phyloP scores from a whole-genome alignment of 78 protist species.

The Parvularia atlantis region DNA sequence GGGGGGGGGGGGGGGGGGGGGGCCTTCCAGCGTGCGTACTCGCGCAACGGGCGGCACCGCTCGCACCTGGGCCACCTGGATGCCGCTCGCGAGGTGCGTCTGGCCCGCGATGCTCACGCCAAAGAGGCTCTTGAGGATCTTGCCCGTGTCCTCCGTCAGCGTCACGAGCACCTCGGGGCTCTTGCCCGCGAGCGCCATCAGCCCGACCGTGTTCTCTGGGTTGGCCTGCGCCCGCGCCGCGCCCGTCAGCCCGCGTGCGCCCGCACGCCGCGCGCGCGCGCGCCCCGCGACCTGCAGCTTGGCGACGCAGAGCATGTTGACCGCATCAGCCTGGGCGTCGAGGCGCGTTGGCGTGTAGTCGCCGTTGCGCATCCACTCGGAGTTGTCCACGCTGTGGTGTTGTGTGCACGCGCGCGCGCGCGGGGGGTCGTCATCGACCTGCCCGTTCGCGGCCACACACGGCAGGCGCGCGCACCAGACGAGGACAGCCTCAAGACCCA shows the following conservation, averaged over 20 bases:
- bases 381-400: slow-evolving; percentile 53
- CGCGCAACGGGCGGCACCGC: no score
- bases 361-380: slow-evolving; percentile 84
- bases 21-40: no score
- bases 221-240: no score
- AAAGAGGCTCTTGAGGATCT: slow-evolving; percentile 14
- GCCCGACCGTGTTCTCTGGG: slow-evolving; percentile 61
- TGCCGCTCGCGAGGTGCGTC: slow-evolving; percentile 25
- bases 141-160: slow-evolving; percentile 48
- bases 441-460: no score
- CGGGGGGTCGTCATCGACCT: no score
- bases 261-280: background rate
- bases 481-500: no score
- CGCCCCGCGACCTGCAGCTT: no score
- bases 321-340: slow-evolving; percentile 71
- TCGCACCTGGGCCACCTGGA: slow-evolving; percentile 52
- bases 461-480: no score
- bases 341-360: slow-evolving; percentile 71
- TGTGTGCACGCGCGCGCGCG: no score
- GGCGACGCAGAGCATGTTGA: slow-evolving; percentile 38
- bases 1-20: no score
- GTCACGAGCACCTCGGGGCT: slow-evolving; percentile 58
- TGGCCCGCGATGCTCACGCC: slow-evolving; percentile 16
- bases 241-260: background rate
- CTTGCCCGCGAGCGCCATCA: slow-evolving; percentile 51